Evolutionary conservation across 192 early-diverging fungal species (phyloP).

Genomic region (Coemansia sp.): DNA sequence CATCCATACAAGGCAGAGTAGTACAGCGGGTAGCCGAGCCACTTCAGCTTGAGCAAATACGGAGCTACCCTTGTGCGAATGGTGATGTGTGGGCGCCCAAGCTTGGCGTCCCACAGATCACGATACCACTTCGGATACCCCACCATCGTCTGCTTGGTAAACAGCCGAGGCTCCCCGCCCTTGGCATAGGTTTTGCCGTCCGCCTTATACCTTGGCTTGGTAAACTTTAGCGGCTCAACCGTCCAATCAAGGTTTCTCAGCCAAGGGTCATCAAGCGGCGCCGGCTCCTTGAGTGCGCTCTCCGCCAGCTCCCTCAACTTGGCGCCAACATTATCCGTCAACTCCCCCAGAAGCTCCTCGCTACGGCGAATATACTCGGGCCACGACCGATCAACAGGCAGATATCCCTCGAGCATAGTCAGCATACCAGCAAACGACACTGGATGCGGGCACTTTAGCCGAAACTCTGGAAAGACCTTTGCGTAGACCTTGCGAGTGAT

Average conservation of each 20-base stretch:
- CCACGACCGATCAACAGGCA: conserved; percentile 84
- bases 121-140: conserved; percentile 80
- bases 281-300: conserved; percentile 33
- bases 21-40: conserved; percentile 79
- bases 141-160: conserved; percentile 43
- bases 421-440: conserved; percentile 90
- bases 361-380: conserved; percentile 62
- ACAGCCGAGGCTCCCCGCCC: conserved; percentile 50
- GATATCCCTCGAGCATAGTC: conserved; percentile 80
- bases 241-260: conserved; percentile 78
- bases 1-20: conserved; percentile 70
- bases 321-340: conserved; percentile 53
- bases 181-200: conserved; percentile 44
- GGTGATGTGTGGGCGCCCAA: conserved; percentile 62
- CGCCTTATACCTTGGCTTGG: conserved; percentile 30
- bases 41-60: conserved; percentile 77
- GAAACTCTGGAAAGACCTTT: conserved; percentile 67
- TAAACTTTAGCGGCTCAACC: conserved; percentile 48
- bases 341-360: conserved; percentile 57
- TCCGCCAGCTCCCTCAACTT: conserved; percentile 50
- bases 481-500: conserved; percentile 74
- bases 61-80: conserved; percentile 73
- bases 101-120: conserved; percentile 67
- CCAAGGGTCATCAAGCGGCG: conserved; percentile 70
- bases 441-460: conserved; percentile 86